These are phyloP conservation scores for Citeromyces siamensis DNA, from an alignment of 1,139 yeast species.

Conservation along the genomic window DNA sequence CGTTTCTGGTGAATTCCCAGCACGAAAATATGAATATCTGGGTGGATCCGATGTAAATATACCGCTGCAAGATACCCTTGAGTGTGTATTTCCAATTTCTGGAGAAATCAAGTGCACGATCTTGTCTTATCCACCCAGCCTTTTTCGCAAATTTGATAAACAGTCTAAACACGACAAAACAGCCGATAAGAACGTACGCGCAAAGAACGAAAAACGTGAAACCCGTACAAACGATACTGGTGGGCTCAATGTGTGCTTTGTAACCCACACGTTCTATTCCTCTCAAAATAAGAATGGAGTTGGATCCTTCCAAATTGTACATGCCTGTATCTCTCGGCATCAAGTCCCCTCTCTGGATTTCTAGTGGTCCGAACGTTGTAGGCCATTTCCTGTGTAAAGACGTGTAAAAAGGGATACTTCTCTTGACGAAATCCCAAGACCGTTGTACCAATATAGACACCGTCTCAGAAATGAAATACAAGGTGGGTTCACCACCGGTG, in stretches of 20 bases:
- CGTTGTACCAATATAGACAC: constrained; percentile 59
- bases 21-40: constrained; percentile 57
- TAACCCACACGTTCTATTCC: constrained; percentile 69
- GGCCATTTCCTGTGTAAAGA: constrained; percentile 2
- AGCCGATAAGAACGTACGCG: constrained; percentile 47
- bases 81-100: constrained; percentile 39
- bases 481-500: constrained; percentile 64
- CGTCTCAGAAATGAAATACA: constrained; percentile 43
- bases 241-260: constrained; percentile 55
- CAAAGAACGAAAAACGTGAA: constrained; percentile 61
- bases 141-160: constrained; percentile 31
- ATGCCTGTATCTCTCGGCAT: constrained; percentile 10
- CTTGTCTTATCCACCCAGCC: constrained; percentile 31
- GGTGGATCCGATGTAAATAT: constrained; percentile 64
- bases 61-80: constrained; percentile 59
- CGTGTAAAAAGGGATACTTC: constrained; percentile 3
- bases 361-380: constrained; percentile 2
- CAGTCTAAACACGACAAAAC: constrained; percentile 35
- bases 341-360: not conserved
- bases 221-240: constrained; percentile 65
- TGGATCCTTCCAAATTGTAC: constrained; percentile 15
- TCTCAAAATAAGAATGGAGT: constrained; percentile 44
- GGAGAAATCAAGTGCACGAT: constrained; percentile 36
- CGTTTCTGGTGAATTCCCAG: constrained; percentile 62
- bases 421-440: constrained; percentile 23